Conservation (phyloP, 352 stramenopile genomes). For the Pythium biforme region DNA sequence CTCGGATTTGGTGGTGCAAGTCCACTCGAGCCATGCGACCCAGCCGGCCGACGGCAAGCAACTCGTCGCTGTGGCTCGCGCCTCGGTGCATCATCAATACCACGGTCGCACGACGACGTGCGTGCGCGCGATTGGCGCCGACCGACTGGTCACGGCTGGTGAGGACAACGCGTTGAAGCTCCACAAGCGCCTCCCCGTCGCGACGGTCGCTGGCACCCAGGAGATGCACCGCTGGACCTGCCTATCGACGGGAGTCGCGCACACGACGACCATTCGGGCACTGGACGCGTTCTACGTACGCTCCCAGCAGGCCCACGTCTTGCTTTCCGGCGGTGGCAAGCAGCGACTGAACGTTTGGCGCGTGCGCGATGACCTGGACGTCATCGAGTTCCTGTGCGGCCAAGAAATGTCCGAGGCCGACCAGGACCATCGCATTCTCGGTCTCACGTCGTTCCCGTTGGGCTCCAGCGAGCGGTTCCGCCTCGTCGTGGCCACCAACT, state of each 20-base stretch:
- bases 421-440: slow-evolving; percentile 85
- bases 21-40: slow-evolving; percentile 47
- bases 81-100: slow-evolving; percentile 63
- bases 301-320: slow-evolving; percentile 33
- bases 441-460: slow-evolving; percentile 56
- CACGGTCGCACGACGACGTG: slow-evolving; percentile 80
- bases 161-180: slow-evolving; percentile 87
- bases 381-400: slow-evolving; percentile 58
- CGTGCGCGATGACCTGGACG: slow-evolving; percentile 35
- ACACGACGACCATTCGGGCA: slow-evolving; percentile 81
- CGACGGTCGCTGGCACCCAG: not conserved
- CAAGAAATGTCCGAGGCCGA: slow-evolving; percentile 53
- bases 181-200: slow-evolving; percentile 34
- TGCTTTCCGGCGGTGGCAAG: slow-evolving; percentile 79
- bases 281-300: slow-evolving; percentile 46
- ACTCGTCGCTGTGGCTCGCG: slow-evolving; percentile 25
- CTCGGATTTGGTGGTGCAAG: slow-evolving; percentile 49
- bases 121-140: slow-evolving; percentile 39
- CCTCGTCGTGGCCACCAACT: slow-evolving; percentile 70
- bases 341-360: slow-evolving; percentile 79
- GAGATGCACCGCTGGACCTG: slow-evolving; percentile 33
- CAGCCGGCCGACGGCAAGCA: not conserved
- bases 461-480: slow-evolving; percentile 31
- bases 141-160: slow-evolving; percentile 60
- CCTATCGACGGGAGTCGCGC: slow-evolving; percentile 58